Evolutionary conservation across 2,329 filamentous ascomycete genomes (phyloP).

Genomic region (Pseudogymnoascus sp.): DNA sequence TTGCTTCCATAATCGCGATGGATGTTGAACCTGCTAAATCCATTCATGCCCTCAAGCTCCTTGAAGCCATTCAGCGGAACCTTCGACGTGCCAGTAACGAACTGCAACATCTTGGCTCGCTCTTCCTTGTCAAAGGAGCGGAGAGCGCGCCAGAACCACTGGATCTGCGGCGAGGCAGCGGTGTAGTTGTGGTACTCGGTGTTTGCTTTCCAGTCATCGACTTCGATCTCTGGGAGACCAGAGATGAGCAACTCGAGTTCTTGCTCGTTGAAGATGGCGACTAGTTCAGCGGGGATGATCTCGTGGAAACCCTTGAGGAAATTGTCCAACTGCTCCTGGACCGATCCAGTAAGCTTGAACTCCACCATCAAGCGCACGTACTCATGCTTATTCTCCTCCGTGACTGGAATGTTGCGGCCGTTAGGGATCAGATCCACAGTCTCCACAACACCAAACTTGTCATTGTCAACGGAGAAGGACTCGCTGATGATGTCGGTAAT

Average conservation of each 20-base stretch:
- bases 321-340: slow-evolving; percentile 87
- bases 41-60: slow-evolving; percentile 98
- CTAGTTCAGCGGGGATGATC: slow-evolving; percentile 87
- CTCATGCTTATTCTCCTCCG: slow-evolving; percentile 97
- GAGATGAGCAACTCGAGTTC: slow-evolving; percentile 95
- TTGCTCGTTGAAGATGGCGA: slow-evolving; percentile 97
- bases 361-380: slow-evolving; percentile 93
- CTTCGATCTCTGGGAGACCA: slow-evolving; percentile 90
- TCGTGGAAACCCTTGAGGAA: slow-evolving; percentile 96
- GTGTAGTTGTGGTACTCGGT: slow-evolving; percentile 98
- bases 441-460: slow-evolving; percentile 85
- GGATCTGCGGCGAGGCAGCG: slow-evolving; percentile 87
- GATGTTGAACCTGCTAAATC: slow-evolving; percentile 95
- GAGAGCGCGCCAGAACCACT: slow-evolving; percentile 99
- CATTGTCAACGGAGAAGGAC: slow-evolving; percentile 88
- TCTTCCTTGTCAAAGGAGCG: slow-evolving; percentile 98
- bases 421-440: slow-evolving; percentile 80
- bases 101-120: slow-evolving; percentile 91
- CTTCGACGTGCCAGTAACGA: slow-evolving; percentile 96
- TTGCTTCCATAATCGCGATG: slow-evolving; percentile 97
- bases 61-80: slow-evolving; percentile 98
- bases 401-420: slow-evolving; percentile 86
- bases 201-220: slow-evolving; percentile 99
- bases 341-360: slow-evolving; percentile 83
- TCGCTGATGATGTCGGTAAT: slow-evolving; percentile 97